phyloP scores from a whole-genome alignment of 1,284 basidiomycete species.

The Phellopilus nigrolimitatus region DNA sequence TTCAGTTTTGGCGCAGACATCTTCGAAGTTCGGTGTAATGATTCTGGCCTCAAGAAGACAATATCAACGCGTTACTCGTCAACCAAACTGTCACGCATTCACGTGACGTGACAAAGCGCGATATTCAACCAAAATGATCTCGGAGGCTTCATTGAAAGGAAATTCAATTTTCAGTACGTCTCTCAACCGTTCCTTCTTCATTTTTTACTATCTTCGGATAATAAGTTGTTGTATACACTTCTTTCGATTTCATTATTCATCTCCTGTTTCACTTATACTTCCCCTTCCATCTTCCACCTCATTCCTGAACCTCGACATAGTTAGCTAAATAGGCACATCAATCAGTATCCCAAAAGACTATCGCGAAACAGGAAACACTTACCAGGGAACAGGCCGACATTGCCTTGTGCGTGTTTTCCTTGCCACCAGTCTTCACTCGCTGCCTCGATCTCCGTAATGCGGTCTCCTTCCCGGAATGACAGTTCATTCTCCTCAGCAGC shows the following conservation, averaged over 20 bases:
- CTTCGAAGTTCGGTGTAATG: neutral
- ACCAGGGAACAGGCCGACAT: conserved; percentile 83
- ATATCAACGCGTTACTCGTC: too few relatives aligned
- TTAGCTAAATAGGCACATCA: conserved; percentile 38
- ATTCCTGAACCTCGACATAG: conserved; percentile 57
- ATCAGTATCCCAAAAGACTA: conserved; percentile 14
- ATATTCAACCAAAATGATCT: too few relatives aligned
- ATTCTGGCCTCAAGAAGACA: too few relatives aligned
- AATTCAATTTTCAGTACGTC: too few relatives aligned
- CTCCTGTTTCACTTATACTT: neutral
- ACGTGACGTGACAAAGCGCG: neutral
- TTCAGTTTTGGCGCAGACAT: neutral
- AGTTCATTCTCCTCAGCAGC: conserved; percentile 88
- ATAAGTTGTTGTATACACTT: neutral
- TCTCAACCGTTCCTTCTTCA: too few relatives aligned
- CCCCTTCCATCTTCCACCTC: conserved; percentile 10
- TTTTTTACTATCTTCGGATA: too few relatives aligned
- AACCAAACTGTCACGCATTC: neutral
- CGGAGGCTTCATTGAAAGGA: too few relatives aligned
- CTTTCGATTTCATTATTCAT: neutral
- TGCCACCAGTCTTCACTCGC: conserved; percentile 88
- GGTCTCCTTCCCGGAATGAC: conserved; percentile 77
- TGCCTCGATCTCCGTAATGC: conserved; percentile 68
- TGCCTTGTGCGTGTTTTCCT: conserved; percentile 59
- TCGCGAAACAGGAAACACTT: conserved; percentile 26